Percentiles rank a stretch among this genome's conserved stretches.
These are phyloP conservation scores for Diaporthe nobilis DNA, from an alignment of 2,329 filamentous ascomycete genomes.

Conservation along the genomic window DNA sequence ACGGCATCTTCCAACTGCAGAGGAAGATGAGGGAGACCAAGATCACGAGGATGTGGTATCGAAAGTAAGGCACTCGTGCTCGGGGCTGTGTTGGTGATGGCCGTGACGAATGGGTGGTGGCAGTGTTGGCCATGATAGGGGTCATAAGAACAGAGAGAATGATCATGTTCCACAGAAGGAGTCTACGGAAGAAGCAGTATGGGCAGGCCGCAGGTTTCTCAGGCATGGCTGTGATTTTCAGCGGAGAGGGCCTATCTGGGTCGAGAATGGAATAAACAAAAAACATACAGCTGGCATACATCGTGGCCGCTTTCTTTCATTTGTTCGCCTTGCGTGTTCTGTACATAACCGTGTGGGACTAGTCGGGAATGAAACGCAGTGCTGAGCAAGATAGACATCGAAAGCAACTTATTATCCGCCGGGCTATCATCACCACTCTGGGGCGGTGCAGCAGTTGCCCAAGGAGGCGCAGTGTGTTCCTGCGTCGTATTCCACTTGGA, in stretches of 20 bases:
- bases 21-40: slow-evolving; percentile 74
- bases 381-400: neutral
- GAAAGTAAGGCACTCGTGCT: slow-evolving; percentile 54
- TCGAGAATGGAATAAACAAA: slow-evolving; percentile 15
- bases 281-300: slow-evolving; percentile 16
- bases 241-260: neutral
- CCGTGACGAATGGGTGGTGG: neutral
- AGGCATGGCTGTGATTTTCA: neutral
- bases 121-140: neutral
- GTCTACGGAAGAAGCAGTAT: neutral
- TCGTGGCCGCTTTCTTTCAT: slow-evolving; percentile 28
- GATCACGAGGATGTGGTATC: slow-evolving; percentile 65
- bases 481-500: neutral
- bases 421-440: neutral
- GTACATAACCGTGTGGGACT: slow-evolving; percentile 31
- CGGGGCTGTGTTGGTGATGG: neutral
- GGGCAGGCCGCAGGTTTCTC: neutral
- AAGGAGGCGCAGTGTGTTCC: neutral
- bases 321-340: slow-evolving; percentile 8
- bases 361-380: neutral
- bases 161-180: neutral
- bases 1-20: slow-evolving; percentile 76
- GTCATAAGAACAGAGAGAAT: neutral
- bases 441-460: neutral
- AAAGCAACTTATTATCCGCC: neutral